phyloP scores from a whole-genome alignment of 306 rosid species.

The Lathyrus aphaca region DNA sequence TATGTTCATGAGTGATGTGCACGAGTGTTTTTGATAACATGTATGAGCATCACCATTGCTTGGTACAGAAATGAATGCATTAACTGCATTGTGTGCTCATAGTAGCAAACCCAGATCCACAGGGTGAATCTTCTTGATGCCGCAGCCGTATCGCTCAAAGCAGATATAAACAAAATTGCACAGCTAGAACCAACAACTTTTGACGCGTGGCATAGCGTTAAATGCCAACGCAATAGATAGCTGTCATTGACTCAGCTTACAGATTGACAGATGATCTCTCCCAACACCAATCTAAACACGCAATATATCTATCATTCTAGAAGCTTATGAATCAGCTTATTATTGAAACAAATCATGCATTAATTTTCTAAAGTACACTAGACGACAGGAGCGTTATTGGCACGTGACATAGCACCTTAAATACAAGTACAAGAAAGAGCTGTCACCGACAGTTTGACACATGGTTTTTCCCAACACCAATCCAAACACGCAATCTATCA shows the following conservation, averaged over 20 bases:
- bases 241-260: neutral
- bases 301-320: neutral
- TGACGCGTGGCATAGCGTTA: neutral
- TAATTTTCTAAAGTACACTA: too few relatives aligned
- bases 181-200: conserved; percentile 8
- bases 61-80: neutral
- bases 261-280: neutral
- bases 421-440: neutral
- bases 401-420: neutral
- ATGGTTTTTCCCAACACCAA: neutral
- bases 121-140: conserved; percentile 21
- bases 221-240: neutral
- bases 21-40: conserved; percentile 22
- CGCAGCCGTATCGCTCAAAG: conserved; percentile 29
- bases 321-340: conserved; percentile 3
- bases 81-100: conserved; percentile 11
- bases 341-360: neutral
- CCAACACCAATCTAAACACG: neutral
- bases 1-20: neutral
- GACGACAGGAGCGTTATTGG: too few relatives aligned
- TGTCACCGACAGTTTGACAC: neutral
- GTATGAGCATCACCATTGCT: conserved; percentile 17
- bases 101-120: conserved; percentile 29
- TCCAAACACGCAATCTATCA: neutral
- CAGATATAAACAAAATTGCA: conserved; percentile 30